phyloP scores from a whole-genome alignment of 306 rosid genomes.

The Cyclanthera cordifolia region DNA sequence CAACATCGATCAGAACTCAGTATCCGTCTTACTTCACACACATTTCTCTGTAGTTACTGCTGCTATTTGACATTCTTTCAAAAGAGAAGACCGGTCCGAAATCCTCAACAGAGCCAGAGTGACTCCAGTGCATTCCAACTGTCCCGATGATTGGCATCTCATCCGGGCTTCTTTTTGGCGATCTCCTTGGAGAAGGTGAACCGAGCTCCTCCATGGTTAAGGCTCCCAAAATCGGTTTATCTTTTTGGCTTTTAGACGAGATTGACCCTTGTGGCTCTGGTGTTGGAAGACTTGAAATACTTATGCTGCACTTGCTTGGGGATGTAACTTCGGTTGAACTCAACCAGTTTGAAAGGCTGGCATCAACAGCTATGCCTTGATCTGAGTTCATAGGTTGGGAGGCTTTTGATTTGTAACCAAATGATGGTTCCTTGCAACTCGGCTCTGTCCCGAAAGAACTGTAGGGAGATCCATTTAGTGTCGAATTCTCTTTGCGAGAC shows the following conservation, averaged over 20 bases:
- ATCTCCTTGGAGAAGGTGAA: conserved; percentile 50
- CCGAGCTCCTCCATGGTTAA: conserved; percentile 64
- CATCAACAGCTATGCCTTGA: conserved; percentile 59
- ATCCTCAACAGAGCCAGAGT: conserved; percentile 26
- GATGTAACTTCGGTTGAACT: conserved; percentile 42
- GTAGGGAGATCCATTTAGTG: conserved; percentile 27
- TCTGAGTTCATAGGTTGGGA: conserved; percentile 31
- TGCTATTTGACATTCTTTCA: conserved; percentile 67
- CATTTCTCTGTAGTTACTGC: conserved; percentile 41
- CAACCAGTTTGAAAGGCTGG: conserved; percentile 94
- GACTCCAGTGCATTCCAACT: conserved; percentile 66
- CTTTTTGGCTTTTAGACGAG: conserved; percentile 49
- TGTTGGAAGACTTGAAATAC: conserved; percentile 15
- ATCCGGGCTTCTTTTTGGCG: conserved; percentile 54
- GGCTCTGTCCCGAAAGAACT: conserved; percentile 15
- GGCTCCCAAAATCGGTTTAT: conserved; percentile 82
- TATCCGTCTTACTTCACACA: background rate
- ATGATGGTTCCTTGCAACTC: conserved; percentile 25
- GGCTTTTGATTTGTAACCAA: conserved; percentile 29
- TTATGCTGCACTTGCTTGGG: conserved; percentile 23
- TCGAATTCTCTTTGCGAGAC: conserved; percentile 43
- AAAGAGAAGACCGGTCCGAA: conserved; percentile 39
- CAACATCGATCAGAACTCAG: background rate
- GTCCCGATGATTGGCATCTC: conserved; percentile 79
- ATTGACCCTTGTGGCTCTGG: conserved; percentile 55